Base-by-base conservation (phyloP, 2,329 filamentous ascomycete species). In the Hypoxylon sp. region DNA sequence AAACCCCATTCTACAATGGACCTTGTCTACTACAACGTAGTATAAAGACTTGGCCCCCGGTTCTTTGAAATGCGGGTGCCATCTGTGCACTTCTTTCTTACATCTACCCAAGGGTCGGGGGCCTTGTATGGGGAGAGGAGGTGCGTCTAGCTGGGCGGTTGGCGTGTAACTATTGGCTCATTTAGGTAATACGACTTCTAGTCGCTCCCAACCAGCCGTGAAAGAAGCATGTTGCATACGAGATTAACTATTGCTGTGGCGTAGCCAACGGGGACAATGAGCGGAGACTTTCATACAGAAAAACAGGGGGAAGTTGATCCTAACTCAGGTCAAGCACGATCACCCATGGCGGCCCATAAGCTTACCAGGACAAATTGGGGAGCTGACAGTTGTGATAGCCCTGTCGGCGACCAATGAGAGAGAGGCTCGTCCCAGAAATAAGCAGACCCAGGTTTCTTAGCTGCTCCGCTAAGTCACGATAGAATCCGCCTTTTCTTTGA, bases 1-100 rank as follows among this genome's bases (percentile, higher is more conserved):
- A 16, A 45, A 21, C 15, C 13, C 37, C 42, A 37, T 52, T 52
- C 40, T 55, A 51, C 51, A 52, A 23, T 32, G 19, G 34, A 29
- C 34, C 27, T 47, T 35, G 46, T 41, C 42, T 55, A 53, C 45
- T 57, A 55, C 51, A 42, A 58, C 55, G 51, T 58, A 46, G 51
- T 30, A 58, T 37, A 38, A 41, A 40, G 25, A 27, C 7, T 23
- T 31, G 12, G 26, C 43, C 51, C 51, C 54, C 32, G 47, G 47
- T 37, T 41, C 47, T 49, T 36, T 38, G 12, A n/a, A 49, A 50
- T 13, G 31, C 51, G 44, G 55, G 34, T 38, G 37, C 35, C 30
- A 41, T 41, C 51, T 34, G 38, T 52, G 43, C 46, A 37, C 37
- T 26, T 11, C 11, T 38, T 32, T 38, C 21, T 25, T 54, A 45